Evolutionary conservation across 495 filamentous ascomycete species (phyloP).

Genomic region (Thermothielavioides terrestris): DNA sequence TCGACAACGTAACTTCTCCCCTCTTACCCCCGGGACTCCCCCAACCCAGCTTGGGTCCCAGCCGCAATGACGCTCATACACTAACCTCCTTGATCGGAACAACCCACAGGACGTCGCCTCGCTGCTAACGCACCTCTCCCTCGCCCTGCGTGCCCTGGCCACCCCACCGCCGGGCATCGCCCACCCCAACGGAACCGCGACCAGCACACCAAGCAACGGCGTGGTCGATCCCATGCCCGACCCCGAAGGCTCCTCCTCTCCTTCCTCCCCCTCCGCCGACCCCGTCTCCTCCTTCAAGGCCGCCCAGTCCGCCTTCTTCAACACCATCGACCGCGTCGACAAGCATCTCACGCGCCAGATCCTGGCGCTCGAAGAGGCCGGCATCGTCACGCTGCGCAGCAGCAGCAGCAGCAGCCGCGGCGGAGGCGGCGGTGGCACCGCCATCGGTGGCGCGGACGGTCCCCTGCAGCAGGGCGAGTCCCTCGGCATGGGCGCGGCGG

Average conservation of each 20-base stretch:
- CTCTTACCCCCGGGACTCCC: neutral
- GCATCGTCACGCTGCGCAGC: constrained; percentile 50
- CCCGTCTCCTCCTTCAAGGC: constrained; percentile 54
- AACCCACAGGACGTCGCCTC: constrained; percentile 34
- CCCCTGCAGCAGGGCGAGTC: no score
- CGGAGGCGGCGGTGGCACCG: neutral
- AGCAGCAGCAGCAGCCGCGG: neutral
- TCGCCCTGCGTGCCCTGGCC: constrained; percentile 61
- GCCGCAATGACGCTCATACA: no score
- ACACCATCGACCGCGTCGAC: constrained; percentile 59
- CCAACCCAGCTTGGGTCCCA: no score
- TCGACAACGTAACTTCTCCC: constrained; percentile 51
- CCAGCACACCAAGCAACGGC: neutral
- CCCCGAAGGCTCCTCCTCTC: neutral
- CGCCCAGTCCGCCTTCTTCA: constrained; percentile 55
- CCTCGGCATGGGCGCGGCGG: no score
- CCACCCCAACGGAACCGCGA: constrained; percentile 18
- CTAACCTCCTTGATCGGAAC: constrained; percentile 10
- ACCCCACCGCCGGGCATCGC: constrained; percentile 31
- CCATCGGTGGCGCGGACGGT: no score
- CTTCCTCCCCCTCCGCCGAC: constrained; percentile 25
- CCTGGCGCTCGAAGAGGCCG: constrained; percentile 67
- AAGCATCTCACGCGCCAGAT: constrained; percentile 68
- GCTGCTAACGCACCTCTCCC: constrained; percentile 58
- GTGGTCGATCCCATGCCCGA: neutral